Evolutionary conservation across 1,139 yeast genomes (phyloP).

Genomic region (Saccharomyces hybrid): DNA sequence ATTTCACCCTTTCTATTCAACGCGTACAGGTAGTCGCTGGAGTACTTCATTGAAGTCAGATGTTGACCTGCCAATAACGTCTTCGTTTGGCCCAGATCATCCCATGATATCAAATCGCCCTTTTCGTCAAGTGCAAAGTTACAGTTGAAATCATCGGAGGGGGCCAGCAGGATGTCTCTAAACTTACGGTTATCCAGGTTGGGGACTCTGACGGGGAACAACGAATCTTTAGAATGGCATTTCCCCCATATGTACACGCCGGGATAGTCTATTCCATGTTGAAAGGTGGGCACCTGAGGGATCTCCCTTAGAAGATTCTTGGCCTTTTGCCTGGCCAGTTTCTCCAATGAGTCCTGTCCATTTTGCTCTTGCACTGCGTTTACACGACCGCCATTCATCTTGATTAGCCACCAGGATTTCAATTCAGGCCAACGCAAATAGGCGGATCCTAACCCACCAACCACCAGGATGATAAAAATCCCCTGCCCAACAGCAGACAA

Average conservation of each 20-base stretch:
- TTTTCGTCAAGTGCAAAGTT: constrained; percentile 51
- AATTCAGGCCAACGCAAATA: constrained; percentile 25
- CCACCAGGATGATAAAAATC: constrained; percentile 13
- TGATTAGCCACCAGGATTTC: constrained; percentile 20
- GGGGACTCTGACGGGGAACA: constrained; percentile 49
- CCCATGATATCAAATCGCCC: constrained; percentile 76
- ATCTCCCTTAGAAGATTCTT: constrained; percentile 1
- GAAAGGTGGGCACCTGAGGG: constrained; percentile 14
- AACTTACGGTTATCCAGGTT: constrained; percentile 57
- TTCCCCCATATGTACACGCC: not conserved
- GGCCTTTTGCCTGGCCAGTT: constrained; percentile 29
- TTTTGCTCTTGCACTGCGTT: constrained; percentile 4
- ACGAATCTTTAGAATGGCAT: constrained; percentile 21
- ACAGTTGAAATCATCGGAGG: constrained; percentile 38
- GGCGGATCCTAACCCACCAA: constrained; percentile 17
- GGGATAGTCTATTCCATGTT: not conserved
- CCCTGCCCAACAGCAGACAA: constrained; percentile 23
- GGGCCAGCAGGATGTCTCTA: constrained; percentile 47
- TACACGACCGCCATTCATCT: constrained; percentile 13
- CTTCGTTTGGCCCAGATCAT: constrained; percentile 16
- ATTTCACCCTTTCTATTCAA: constrained; percentile 48
- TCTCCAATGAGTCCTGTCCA: not conserved
- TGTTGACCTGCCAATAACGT: constrained; percentile 36
- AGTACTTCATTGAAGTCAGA: constrained; percentile 39
- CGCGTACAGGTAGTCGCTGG: constrained; percentile 53